Base-by-base conservation (phyloP, 129 eudicot genomes). In the Flaveria linearis region DNA sequence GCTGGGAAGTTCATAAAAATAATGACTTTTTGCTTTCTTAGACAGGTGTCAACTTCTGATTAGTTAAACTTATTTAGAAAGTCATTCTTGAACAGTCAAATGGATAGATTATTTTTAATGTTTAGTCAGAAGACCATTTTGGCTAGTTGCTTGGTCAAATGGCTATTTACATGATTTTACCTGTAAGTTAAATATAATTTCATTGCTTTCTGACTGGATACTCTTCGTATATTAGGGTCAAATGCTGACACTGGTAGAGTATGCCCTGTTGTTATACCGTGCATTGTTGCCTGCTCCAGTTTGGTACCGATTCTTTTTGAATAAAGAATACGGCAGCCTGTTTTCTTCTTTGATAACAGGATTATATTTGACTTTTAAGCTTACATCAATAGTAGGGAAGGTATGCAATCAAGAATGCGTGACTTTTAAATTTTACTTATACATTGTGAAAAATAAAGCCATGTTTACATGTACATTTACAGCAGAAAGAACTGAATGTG, bases 251-350 rank as follows among this genome's bases (percentile, higher is more conserved):
- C 82, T 88, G 76, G 87, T 88, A 39, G 92, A 88, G 74, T 88
- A 88, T 20, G 30, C 84, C 8, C 67, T 88, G 62, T 71, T 85
- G 78, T 63, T 88, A 79, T 86, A 88, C 80, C 90, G 93, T 65
- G 88, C 93, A 45, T 77, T 88, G 81, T 84, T 88, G 72, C 93
- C 93, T 30, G 76, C 93, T 75, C 93, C 90, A 62, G 90, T 85
- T 68, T 88, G 93, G 93, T 88, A 88, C 67, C 82, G 93, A 33
- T 88, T 88, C 83, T 88, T 88, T 75, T 73, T 88, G 81, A 88
- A 88, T 78, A 88, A 85, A 79, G 90, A 88, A 20, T 85, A 88
- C 42, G 93, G 93, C 15, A 86, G 93, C 80, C 82, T 88, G 49
- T 85, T 88, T 82, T 88, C 92, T 75, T 88, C 92, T 52, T 68